These are phyloP conservation scores for Tulasnella sp. DNA, from an alignment of 768 basidiomycete genomes.

Conservation along the genomic window DNA sequence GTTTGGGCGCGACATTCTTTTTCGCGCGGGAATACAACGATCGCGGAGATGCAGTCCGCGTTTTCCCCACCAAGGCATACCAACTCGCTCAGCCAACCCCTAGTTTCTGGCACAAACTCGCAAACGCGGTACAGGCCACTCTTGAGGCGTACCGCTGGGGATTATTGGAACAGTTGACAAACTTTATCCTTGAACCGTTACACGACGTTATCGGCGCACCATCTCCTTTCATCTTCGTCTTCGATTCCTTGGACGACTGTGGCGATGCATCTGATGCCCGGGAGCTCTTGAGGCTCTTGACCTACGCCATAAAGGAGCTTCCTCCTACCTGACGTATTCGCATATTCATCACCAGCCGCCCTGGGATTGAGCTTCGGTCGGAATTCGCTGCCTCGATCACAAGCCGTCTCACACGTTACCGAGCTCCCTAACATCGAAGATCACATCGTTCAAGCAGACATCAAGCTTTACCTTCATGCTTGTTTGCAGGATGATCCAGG, in stretches of 20 bases:
- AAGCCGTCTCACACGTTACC: not conserved
- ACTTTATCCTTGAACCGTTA: conserved; percentile 19
- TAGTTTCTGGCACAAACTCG: not conserved
- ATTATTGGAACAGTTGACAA: conserved; percentile 20
- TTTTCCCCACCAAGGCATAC: conserved; percentile 28
- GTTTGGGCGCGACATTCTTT: conserved; percentile 29
- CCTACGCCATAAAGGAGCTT: not conserved
- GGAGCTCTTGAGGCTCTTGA: conserved; percentile 22
- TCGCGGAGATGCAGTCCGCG: conserved; percentile 18
- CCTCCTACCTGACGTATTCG: conserved; percentile 19
- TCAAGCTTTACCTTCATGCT: conserved; percentile 10
- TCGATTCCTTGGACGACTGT: conserved; percentile 33
- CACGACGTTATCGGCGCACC: not conserved
- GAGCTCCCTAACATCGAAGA: conserved; percentile 15
- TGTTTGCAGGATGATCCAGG: too few species aligned
- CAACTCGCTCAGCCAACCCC: conserved; percentile 23
- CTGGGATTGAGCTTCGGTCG: conserved; percentile 23
- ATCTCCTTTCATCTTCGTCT: conserved; percentile 25
- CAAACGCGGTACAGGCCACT: conserved; percentile 9
- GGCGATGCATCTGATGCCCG: not conserved
- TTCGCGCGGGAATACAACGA: conserved; percentile 23
- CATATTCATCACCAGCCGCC: conserved; percentile 28
- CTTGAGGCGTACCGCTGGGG: conserved; percentile 7
- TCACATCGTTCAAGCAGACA: conserved; percentile 9
- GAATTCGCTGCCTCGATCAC: too few species aligned